Evolutionary conservation across 306 rosid species (phyloP), one percentile per base, ranked within the genome.

Genomic region (Purshia tridentata): DNA sequence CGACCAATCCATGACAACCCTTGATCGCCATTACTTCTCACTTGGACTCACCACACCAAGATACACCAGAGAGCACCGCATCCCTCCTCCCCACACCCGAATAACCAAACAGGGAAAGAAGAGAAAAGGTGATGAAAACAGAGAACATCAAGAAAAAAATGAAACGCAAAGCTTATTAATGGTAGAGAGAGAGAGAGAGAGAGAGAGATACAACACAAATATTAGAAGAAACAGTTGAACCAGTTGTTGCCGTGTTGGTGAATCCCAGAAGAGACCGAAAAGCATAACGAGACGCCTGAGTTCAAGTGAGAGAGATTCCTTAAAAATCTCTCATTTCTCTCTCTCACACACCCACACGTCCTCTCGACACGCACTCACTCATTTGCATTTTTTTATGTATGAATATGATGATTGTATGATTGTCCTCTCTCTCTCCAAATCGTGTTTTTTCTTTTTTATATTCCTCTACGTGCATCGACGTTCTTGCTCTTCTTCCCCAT

Each of bases 401-500:
- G 3, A 18, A 15, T 48, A 9, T 46, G 3, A 18, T n/a, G n/a
- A 15, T 39, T 10, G 20, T 9, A 61, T 19, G 53, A 54, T 69
- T 52, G 8, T 75, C n/a, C 64, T 20, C 15, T 4, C 16, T 48
- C 2, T 76, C 80, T 72, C 58, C 66, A 62, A 85, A 77, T 76
- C 73, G 7, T 9, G 19, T 35, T 29, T 50, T 5, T 54, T 58
- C 57, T 35, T 58, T 19, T 74, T 40, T 12, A 57, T 46, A 23
- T 69, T 78, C 83, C 41, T 19, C 41, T 44, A 77, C 79, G 78
- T 63, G 64, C 59, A 37, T 58, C 19, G 47, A 65, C 56, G 51
- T 70, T 23, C 59, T 70, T 59, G 72, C 53, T n/a, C 67, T 64
- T 60, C 51, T 64, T 18, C 73, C 41, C 68, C 92, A 63, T 40